Evolutionary conservation across 331 rosid species (phyloP).

Genomic region (Arachis monticola): DNA sequence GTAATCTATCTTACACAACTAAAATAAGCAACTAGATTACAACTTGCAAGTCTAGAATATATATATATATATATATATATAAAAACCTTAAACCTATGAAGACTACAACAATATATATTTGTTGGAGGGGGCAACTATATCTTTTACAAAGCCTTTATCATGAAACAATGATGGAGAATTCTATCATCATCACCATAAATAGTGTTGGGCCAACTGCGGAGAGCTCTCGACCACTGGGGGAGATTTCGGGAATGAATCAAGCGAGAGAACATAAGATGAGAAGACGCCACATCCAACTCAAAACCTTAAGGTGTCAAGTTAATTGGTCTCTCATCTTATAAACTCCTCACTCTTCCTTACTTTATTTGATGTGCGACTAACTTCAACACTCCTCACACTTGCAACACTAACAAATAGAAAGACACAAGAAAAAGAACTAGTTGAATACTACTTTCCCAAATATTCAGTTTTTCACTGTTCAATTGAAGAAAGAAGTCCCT

Average conservation of each 20-base stretch:
- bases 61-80: slow-evolving; percentile 12
- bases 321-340: no score
- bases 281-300: no score
- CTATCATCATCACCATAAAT: slow-evolving; percentile 25
- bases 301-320: no score
- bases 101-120: slow-evolving; percentile 9
- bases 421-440: slow-evolving; percentile 28
- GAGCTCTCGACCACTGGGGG: no score
- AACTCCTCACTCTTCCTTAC: no score
- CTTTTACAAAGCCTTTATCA: slow-evolving; percentile 35
- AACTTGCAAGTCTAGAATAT: slow-evolving; percentile 30
- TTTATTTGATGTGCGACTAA: no score
- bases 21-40: slow-evolving; percentile 34
- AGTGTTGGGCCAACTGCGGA: not conserved
- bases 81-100: slow-evolving; percentile 29
- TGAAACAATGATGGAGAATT: slow-evolving; percentile 23
- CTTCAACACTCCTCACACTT: no score
- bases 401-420: not conserved
- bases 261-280: no score
- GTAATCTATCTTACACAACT: slow-evolving; percentile 36
- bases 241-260: no score
- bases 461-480: not conserved
- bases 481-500: slow-evolving; percentile 69
- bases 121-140: slow-evolving; percentile 18
- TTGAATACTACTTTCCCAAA: slow-evolving; percentile 5